Conservation (phyloP, 108 stramenopile species). For the Fragilaria crotonensis region DNA sequence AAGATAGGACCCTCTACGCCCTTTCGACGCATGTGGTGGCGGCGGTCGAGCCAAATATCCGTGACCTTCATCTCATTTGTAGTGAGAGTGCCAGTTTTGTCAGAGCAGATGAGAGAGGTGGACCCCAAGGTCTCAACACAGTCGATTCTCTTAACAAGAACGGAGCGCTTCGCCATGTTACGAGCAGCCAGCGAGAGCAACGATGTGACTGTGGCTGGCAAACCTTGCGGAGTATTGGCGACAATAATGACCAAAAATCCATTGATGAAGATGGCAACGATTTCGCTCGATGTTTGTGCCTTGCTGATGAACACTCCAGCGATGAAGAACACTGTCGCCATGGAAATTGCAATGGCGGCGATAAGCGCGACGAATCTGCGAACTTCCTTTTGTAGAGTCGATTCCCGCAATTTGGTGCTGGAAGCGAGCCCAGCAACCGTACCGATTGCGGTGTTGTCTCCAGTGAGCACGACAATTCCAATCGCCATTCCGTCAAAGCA, state of each 20-base stretch:
- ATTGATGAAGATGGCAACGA: background rate
- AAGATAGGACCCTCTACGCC: background rate
- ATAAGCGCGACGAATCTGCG: constrained; percentile 78
- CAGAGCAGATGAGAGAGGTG: constrained; percentile 53
- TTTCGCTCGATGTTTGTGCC: constrained; percentile 22
- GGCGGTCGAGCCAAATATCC: background rate
- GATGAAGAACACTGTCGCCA: constrained; percentile 77
- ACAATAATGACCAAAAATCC: constrained; percentile 25
- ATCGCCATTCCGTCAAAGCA: constrained; percentile 77
- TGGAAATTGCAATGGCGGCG: constrained; percentile 63
- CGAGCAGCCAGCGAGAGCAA: constrained; percentile 49
- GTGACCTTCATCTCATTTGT: background rate
- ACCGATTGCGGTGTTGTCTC: constrained; percentile 90
- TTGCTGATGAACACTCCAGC: constrained; percentile 44
- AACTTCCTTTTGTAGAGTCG: constrained; percentile 89
- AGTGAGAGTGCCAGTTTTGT: constrained; percentile 86
- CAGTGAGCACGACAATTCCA: constrained; percentile 77
- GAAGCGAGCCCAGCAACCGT: constrained; percentile 83
- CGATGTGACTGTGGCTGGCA: constrained; percentile 61
- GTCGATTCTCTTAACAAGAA: constrained; percentile 51
- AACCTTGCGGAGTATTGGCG: constrained; percentile 68
- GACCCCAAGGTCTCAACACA: constrained; percentile 77
- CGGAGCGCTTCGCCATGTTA: constrained; percentile 34
- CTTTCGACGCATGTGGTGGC: background rate
- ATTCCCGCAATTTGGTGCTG: constrained; percentile 70